Conservation (phyloP, 2,329 filamentous ascomycete genomes). For the Fusarium mundagurra region DNA sequence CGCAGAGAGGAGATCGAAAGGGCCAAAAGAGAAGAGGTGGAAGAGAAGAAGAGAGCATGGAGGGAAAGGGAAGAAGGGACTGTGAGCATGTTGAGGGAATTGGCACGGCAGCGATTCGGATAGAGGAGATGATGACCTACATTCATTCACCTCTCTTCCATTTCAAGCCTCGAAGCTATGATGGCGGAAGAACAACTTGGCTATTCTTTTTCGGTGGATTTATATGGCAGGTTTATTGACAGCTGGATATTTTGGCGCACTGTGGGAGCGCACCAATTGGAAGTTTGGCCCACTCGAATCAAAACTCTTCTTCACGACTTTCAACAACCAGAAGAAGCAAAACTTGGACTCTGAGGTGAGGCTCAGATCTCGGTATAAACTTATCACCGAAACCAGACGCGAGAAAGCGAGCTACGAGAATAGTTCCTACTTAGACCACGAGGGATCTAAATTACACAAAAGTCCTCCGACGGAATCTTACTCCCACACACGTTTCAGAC, state of each 20-base stretch:
- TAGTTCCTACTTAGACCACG: not conserved
- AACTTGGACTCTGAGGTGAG: not conserved
- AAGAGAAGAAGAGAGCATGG: constrained; percentile 76
- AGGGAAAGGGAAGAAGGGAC: constrained; percentile 83
- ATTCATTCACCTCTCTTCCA: not conserved
- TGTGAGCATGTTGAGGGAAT: constrained; percentile 79
- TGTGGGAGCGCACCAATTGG: constrained; percentile 36
- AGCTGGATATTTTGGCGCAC: constrained; percentile 35
- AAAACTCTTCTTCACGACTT: constrained; percentile 43
- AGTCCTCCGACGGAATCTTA: not conserved
- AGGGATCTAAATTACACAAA: not conserved
- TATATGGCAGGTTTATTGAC: not conserved
- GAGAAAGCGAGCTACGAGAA: not conserved
- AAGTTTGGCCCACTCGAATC: constrained; percentile 41
- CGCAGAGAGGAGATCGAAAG: constrained; percentile 82
- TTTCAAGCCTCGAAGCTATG: not conserved
- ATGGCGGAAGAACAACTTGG: not conserved
- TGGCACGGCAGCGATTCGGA: constrained; percentile 85
- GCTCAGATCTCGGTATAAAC: not conserved
- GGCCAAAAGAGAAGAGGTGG: constrained; percentile 80
- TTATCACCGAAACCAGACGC: not conserved
- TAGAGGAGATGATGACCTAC: constrained; percentile 40
- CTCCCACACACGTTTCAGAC: not conserved
- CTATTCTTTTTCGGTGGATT: not conserved
- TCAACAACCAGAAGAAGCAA: constrained; percentile 16